Evolutionary conservation across 441 rosid species (phyloP).

Genomic region (Viola pubescens): DNA sequence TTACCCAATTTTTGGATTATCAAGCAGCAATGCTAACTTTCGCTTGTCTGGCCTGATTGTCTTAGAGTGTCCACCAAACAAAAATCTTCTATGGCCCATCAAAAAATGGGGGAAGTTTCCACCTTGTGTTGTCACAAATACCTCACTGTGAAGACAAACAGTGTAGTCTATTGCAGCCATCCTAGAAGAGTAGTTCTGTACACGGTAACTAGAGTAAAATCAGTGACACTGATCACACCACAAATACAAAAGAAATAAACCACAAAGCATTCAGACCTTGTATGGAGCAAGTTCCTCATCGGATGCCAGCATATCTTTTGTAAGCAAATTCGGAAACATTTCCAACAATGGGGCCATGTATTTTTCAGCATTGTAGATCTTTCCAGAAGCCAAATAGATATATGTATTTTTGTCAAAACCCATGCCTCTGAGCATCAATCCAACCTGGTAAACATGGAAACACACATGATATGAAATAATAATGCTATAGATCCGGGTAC

Average conservation of each 20-base stretch:
- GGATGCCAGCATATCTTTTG: constrained; percentile 83
- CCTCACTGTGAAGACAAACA: constrained; percentile 99
- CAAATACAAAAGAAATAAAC: constrained; percentile 12
- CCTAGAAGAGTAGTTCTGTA: constrained; percentile 95
- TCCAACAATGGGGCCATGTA: constrained; percentile 90
- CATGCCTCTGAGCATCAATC: constrained; percentile 99
- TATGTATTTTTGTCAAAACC: constrained; percentile 86
- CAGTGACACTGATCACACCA: constrained; percentile 11
- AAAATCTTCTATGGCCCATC: constrained; percentile 92
- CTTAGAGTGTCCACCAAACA: constrained; percentile 93
- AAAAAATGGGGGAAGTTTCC: constrained; percentile 99
- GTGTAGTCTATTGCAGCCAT: constrained; percentile 99
- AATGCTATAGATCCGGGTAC: neutral
- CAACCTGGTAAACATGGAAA: constrained; percentile 51
- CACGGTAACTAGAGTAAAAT: constrained; percentile 34
- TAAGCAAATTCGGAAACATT: constrained; percentile 94
- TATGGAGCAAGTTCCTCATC: constrained; percentile 85
- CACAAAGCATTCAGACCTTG: constrained; percentile 42
- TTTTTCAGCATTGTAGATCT: constrained; percentile 81
- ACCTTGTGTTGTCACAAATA: constrained; percentile 99
- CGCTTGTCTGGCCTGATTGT: constrained; percentile 98
- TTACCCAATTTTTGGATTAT: constrained; percentile 91
- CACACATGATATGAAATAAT: neutral
- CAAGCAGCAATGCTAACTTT: constrained; percentile 90
- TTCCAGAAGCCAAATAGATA: constrained; percentile 91